Evolutionary conservation across 1,284 basidiomycete species (phyloP), one percentile per base, ranked within the genome.

Genomic region (Apiotrichum gamsii): DNA sequence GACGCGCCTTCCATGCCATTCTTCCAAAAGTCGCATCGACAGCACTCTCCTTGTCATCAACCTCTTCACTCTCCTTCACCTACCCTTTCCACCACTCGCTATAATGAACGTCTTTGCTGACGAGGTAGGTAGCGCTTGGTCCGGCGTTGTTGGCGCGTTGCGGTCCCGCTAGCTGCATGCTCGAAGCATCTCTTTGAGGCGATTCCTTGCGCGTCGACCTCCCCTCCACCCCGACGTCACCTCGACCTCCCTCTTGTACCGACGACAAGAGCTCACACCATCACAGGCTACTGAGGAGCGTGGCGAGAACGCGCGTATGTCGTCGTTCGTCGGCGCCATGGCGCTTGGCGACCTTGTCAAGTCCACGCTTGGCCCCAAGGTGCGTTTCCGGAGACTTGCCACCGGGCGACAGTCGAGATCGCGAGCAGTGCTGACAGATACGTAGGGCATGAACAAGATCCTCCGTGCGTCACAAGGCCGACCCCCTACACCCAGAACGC

Each of bases 321-420:
- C 91, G 4, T 95, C 91, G 4, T 98, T 98, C 72, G 90, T 98
- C 51, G 95, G 94, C 31, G 94, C 94, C 1, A 82, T 95, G 56
- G 95, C 94, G 0, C 80, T 98, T 32, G 94, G 94, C 43, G 94
- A 98, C 75, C 83, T 98, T 55, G 91, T 98, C 69, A 98, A 97
- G 76, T 94, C 90, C 5, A 98, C 95, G 15, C 81, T 98, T 8
- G 94, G 94, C 13, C 95, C 94, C 32, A 99, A 98, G 75, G 90
- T 88, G 47, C 43, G 60, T 52, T 38, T 9, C 13, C 30, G 32
- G 20, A 13, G 9, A 13, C 33, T 16, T n/a, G 16, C 25, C 38
- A 11, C 34, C 15, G 10, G 4, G 5, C 19, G 18, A 31, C 35
- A n/a, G 19, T 23, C 20, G 19, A 23, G 20, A 6, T 20, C 3